Conservation (phyloP, 176 grass and related monocot species). For the Lolium multiflorum region DNA sequence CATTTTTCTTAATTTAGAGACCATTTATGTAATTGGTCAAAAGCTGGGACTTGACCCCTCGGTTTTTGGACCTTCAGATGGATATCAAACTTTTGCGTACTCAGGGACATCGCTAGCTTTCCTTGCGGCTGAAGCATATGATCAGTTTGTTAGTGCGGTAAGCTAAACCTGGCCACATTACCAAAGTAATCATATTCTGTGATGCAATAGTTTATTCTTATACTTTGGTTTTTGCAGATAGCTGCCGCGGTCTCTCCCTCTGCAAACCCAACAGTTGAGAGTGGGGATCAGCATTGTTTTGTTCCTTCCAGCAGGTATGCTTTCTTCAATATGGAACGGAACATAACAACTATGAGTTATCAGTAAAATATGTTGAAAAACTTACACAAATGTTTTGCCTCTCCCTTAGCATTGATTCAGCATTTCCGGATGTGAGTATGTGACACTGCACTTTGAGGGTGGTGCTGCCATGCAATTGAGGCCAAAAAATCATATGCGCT, state of each 20-base stretch:
- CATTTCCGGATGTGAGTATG: background rate
- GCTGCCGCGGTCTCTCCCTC: background rate
- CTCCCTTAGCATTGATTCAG: background rate
- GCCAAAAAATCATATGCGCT: background rate
- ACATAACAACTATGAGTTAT: background rate
- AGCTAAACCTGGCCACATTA: background rate
- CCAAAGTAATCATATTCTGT: background rate
- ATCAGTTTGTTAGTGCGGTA: background rate
- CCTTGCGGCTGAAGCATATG: background rate
- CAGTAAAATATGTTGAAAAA: background rate
- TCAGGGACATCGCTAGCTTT: background rate
- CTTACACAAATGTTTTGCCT: background rate
- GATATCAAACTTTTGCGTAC: background rate
- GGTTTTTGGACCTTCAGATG: background rate
- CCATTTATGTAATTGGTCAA: background rate
- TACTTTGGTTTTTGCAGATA: background rate
- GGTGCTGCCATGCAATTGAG: background rate
- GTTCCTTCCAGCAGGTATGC: background rate
- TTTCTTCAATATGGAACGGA: background rate
- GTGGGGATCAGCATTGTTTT: background rate
- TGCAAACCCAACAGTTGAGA: background rate
- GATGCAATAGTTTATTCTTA: slow-evolving; percentile 7
- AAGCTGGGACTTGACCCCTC: background rate
- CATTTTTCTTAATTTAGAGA: background rate
- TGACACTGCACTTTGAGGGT: background rate